Base-by-base conservation (phyloP, 176 grass and related monocot genomes). In the Dactylis glomerata region DNA sequence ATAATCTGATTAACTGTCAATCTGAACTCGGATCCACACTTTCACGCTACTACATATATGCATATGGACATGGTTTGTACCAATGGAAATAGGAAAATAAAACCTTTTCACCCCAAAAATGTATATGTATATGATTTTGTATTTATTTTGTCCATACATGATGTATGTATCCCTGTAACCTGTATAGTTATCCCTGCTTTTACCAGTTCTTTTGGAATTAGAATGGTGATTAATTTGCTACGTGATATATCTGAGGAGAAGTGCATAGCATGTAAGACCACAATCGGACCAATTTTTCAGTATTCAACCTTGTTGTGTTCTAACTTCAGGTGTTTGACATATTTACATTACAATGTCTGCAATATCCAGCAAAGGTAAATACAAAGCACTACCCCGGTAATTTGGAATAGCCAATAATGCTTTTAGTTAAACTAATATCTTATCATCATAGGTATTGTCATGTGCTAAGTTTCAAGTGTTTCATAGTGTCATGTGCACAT, bases 251-350 rank as follows among this genome's bases (percentile, higher is more conserved):
- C 50, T 22, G 50, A 52, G 14, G 17, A 52, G 44, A 46, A 46
- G 57, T 77, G 11, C 65, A 16, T 40, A 54, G n/a, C 77, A 81
- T 73, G 77, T 50, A 80, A 52, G 42, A 74, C 77, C 41, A 52
- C 75, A 82, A 8, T 68, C 47, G 24, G 64, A 75, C 50, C 23
- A 41, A 79, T 13, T 68, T 77, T 38, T 17, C 1, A 50, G 17
- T 72, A 54, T 70, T 83, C 46, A 52, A 79, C 24, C 41, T 54
- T 71, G 31, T 34, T 73, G 78, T 72, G 33, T 78, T 46, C 8
- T 62, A 50, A 61, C 30, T 70, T 44, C 46, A 82, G 49, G 80
- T 77, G 23, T 7, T 38, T 50, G 13, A 51, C 56, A 84, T 79
- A 30, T 73, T 42, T 44, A 61, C 45, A 24, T 30, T 73, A 34